phyloP scores from a whole-genome alignment of 352 stramenopile genomes.

The Pilasporangium apinafurcum region DNA sequence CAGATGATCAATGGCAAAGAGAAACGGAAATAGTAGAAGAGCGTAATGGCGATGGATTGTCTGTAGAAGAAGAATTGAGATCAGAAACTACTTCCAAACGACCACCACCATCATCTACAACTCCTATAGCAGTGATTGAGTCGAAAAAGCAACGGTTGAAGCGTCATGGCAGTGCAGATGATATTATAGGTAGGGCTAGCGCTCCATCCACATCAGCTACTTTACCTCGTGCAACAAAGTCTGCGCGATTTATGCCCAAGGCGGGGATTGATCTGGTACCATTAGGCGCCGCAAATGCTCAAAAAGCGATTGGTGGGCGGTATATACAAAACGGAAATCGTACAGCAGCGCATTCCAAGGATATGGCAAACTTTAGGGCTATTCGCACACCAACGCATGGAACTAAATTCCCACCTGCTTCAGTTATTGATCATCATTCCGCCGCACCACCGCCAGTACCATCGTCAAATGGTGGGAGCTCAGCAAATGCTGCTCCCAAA shows the following conservation, averaged over 20 bases:
- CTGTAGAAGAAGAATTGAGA: no score
- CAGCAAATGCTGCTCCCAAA: neutral
- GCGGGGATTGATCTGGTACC: conserved; percentile 48
- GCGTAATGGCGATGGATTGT: no score
- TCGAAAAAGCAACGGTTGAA: no score
- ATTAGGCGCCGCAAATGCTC: conserved; percentile 22
- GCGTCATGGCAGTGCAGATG: neutral
- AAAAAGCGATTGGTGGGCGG: conserved; percentile 30
- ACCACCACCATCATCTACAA: neutral
- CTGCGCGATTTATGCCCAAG: no score
- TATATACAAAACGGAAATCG: conserved; percentile 72
- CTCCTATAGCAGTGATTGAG: neutral
- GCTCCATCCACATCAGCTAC: neutral
- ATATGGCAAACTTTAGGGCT: no score
- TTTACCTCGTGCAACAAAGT: conserved; percentile 5
- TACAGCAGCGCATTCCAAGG: conserved; percentile 8
- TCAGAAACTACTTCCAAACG: neutral
- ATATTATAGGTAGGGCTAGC: neutral
- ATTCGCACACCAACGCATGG: no score
- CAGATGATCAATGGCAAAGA: conserved; percentile 2
- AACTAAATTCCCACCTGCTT: no score
- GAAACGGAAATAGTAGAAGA: neutral
- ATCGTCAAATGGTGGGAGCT: neutral
- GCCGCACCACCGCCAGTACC: no score
- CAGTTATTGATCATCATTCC: no score